Base-by-base conservation (phyloP, 2,329 filamentous ascomycete species). In the Alternaria infectoria region DNA sequence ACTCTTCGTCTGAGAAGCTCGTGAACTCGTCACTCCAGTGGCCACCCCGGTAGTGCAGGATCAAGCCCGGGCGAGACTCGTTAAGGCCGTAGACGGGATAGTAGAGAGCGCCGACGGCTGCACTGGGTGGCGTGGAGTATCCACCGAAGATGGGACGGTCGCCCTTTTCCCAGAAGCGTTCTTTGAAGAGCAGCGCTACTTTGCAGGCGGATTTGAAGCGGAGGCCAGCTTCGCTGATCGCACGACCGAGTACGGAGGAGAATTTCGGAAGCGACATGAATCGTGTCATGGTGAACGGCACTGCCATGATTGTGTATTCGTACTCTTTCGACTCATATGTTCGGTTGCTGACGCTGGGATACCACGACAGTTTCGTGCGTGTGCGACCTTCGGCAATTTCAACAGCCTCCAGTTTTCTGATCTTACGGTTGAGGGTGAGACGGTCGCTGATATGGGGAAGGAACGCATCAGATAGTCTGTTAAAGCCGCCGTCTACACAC, bases 281-380 rank as follows among this genome's bases (percentile, higher is more conserved):
- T 28, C 55, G 55, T 19, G 55, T 57, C 55, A 57, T 57, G 44
- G 55, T 49, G 26, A 57, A 57, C 11, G 55, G 55, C 1, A 49
- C 44, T 21, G 55, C 55, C 44, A 57, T 49, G 44, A 50, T 50
- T 6, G 55, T 57, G 45, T 49, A 57, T 15, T 40, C 45, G 55
- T 50, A 57, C 2, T 57, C 55, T 50, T 57, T 57, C 11, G 55
- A 57, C 17, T 21, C n/a, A 5, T 36, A 40, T 2, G 55, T 57
- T 23, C 55, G 1, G 17, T 57, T 57, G 7, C 44, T 46, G 44
- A 9, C 44, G 5, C 44, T 23, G 21, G 44, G 19, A 15, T 46
- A 46, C 44, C 44, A 46, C 44, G 44, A 46, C 13, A 46, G 21
- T 46, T 4, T 46, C 3, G 44, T 46, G 19, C 19, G 17, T 9